Percentiles rank a stretch among this genome's conserved stretches.
phyloP scores from a whole-genome alignment of 495 filamentous ascomycete species.

The Lasiosphaeris hirsuta region DNA sequence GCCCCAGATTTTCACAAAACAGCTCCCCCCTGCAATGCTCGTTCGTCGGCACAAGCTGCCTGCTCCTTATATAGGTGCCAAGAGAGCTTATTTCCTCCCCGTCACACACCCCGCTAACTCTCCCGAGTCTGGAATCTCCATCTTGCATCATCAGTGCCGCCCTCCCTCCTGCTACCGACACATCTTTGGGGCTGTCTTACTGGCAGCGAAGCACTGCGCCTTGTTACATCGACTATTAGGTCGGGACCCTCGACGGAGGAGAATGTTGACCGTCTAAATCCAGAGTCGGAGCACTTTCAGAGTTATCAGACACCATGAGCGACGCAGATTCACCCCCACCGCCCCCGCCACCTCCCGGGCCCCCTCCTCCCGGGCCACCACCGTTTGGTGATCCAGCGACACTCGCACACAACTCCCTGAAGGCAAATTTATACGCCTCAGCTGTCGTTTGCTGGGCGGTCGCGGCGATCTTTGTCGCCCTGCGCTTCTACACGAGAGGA shows the following conservation, averaged over 20 bases:
- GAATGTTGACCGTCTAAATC: neutral
- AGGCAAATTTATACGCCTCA: constrained; percentile 23
- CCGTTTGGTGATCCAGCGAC: neutral
- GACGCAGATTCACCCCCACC: constrained; percentile 2
- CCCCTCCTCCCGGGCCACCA: neutral
- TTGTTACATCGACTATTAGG: no score
- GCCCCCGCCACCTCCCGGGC: neutral
- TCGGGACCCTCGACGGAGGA: no score
- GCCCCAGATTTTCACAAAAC: neutral
- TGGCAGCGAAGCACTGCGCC: no score
- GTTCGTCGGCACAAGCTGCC: neutral
- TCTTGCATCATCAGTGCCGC: no score
- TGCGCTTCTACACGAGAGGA: constrained; percentile 30
- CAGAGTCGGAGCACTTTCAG: neutral
- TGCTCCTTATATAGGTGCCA: neutral
- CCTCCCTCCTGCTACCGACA: no score
- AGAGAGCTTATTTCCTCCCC: no score
- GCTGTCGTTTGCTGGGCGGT: constrained; percentile 23
- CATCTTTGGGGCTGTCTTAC: no score
- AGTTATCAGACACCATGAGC: neutral
- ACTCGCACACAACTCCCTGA: constrained; percentile 25
- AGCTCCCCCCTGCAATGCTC: neutral
- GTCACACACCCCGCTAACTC: no score
- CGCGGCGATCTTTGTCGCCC: constrained; percentile 25
- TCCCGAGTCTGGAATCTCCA: no score